These are phyloP conservation scores for Leccinum cinnamomeum DNA, from an alignment of 1,284 basidiomycete genomes.

Conservation along the genomic window DNA sequence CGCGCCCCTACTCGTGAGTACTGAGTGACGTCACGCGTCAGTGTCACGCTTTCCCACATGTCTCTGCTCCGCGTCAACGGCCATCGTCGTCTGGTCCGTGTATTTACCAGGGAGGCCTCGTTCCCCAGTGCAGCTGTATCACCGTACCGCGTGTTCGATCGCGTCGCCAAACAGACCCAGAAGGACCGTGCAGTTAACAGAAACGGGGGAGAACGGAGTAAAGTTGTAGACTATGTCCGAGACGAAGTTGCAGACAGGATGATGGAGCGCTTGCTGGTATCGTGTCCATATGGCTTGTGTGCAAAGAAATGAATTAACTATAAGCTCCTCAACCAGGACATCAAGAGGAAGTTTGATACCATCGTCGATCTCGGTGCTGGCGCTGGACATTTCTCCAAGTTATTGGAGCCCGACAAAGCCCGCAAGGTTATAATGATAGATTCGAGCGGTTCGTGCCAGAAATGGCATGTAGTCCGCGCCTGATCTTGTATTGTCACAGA, in stretches of 20 bases:
- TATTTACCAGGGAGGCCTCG: slow-evolving; percentile 42
- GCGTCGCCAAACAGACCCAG: slow-evolving; percentile 79
- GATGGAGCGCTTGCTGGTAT: slow-evolving; percentile 83
- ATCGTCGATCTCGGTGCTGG: slow-evolving; percentile 93
- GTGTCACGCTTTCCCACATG: slow-evolving; percentile 25
- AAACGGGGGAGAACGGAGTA: slow-evolving; percentile 59
- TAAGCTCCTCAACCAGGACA: slow-evolving; percentile 61
- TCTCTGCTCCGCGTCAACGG: slow-evolving; percentile 7
- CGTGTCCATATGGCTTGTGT: slow-evolving; percentile 7
- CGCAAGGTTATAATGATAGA: slow-evolving; percentile 87
- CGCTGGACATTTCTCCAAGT: slow-evolving; percentile 88
- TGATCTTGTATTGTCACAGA: slow-evolving; percentile 40
- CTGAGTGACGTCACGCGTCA: slow-evolving; percentile 21
- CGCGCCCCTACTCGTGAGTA: neutral
- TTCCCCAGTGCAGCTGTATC: neutral
- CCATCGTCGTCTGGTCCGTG: slow-evolving; percentile 24
- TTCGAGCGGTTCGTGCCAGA: slow-evolving; percentile 63
- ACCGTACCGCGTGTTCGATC: slow-evolving; percentile 83
- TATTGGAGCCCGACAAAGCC: slow-evolving; percentile 73
- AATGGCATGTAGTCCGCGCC: neutral
- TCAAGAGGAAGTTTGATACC: slow-evolving; percentile 80
- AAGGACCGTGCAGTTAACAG: slow-evolving; percentile 71
- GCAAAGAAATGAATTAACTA: slow-evolving; percentile 7
- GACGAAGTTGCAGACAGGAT: slow-evolving; percentile 89
- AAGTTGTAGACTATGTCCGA: slow-evolving; percentile 89